Evolutionary conservation across 1,139 yeast genomes (phyloP).

Genomic region (Dujonia santamariae): DNA sequence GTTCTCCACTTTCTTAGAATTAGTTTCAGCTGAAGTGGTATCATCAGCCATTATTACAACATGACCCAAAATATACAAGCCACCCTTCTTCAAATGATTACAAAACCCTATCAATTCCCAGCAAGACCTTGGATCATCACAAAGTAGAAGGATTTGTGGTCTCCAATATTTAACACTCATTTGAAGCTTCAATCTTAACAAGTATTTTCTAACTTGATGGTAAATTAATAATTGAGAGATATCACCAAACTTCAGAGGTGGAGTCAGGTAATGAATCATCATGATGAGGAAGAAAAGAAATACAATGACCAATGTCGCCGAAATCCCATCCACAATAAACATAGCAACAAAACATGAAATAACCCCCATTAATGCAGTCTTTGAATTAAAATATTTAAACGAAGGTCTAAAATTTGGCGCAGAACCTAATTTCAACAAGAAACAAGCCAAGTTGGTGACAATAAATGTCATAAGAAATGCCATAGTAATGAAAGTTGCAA

Average conservation of each 20-base stretch:
- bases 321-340: slow-evolving; percentile 90
- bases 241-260: slow-evolving; percentile 97
- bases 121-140: slow-evolving; percentile 86
- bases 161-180: slow-evolving; percentile 95
- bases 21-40: slow-evolving; percentile 12
- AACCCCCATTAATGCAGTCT: slow-evolving; percentile 79
- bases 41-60: slow-evolving; percentile 64
- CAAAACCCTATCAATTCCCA: slow-evolving; percentile 95
- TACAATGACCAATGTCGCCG: slow-evolving; percentile 74
- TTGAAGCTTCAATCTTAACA: slow-evolving; percentile 77
- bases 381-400: slow-evolving; percentile 77
- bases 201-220: slow-evolving; percentile 91
- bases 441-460: slow-evolving; percentile 91
- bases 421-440: slow-evolving; percentile 77
- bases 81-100: slow-evolving; percentile 92
- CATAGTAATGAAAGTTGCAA: slow-evolving; percentile 95
- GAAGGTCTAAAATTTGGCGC: slow-evolving; percentile 98
- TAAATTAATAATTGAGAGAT: slow-evolving; percentile 91
- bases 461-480: slow-evolving; percentile 94
- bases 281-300: slow-evolving; percentile 65
- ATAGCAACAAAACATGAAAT: slow-evolving; percentile 71
- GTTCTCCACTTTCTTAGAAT: slow-evolving; percentile 7
- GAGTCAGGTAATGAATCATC: slow-evolving; percentile 82
- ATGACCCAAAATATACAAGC: slow-evolving; percentile 87
- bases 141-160: slow-evolving; percentile 83